Base-by-base conservation (phyloP, 768 basidiomycete genomes). In the Dioszegia crocea region DNA sequence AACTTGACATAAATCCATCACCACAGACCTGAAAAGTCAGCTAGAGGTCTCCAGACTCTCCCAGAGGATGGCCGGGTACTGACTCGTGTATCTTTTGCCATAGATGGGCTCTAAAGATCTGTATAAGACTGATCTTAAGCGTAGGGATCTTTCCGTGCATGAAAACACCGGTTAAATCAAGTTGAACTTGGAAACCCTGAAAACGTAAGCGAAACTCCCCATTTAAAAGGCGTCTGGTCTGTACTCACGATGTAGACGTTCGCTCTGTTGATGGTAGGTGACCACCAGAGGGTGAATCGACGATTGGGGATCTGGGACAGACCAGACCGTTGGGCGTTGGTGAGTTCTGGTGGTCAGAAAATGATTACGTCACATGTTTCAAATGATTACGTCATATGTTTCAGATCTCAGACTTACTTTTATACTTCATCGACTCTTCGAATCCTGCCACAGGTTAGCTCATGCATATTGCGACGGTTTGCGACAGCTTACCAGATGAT, bases 131-230 rank as follows among this genome's bases (percentile, higher is more conserved):
- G 80, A 99, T 99, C 81, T 98, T 97, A 65, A 97, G 60, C 11
- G 71, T 70, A 1, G 71, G 71, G 63, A 97, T 94, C 81, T 99
- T 97, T 70, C 94, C 94, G 78, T 96, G 93, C 88, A 88, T 88
- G 64, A 64, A 68, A 19, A 30, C 64, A 67, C 70, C 64, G 14
- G 96, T 99, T 62, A 99, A 78, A 83, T 99, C 96, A 45, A 99
- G 84, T 72, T 98, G 94, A 19, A 99, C 96, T 77, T 98, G 96
- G 89, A 99, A 99, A 84, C 96, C 96, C 76, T 98, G n/a, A 93
- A 71, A 96, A 40, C 40, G n/a, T 30, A 24, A 21, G 27, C 76
- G 97, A 92, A 71, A 94, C 55, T 27, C 26, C 47, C 10, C 23
- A 24, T 16, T 33, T n/a, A 23, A 31, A 17, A 6, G 26, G 23